Percentiles rank a stretch among this genome's conserved stretches.
Conservation (phyloP, 1,139 yeast species). For the Yamadazyma aaseri region DNA sequence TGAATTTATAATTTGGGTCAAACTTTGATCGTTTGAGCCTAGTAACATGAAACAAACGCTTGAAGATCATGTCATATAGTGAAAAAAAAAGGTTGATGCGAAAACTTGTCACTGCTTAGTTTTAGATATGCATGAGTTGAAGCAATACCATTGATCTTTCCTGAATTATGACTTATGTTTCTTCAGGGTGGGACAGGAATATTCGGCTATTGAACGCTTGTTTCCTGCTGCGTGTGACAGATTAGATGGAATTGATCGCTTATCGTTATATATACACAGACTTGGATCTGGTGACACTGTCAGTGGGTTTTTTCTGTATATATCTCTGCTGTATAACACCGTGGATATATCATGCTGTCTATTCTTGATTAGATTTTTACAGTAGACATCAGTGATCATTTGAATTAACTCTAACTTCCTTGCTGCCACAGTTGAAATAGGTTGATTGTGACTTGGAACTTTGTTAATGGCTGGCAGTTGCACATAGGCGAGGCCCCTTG, state of each 20-base stretch:
- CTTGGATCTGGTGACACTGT: neutral
- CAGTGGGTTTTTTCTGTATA: neutral
- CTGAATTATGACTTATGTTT: conserved; percentile 2
- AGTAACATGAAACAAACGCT: conserved; percentile 7
- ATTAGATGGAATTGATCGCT: too few relatives aligned
- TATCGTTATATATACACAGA: too few relatives aligned
- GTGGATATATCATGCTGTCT: conserved; percentile 2
- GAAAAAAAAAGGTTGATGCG: neutral
- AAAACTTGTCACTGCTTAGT: too few relatives aligned
- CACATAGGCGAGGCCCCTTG: too few relatives aligned
- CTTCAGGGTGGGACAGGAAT: conserved; percentile 1
- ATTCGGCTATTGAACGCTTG: neutral
- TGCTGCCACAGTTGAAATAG: conserved; percentile 5
- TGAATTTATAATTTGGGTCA: conserved; percentile 39
- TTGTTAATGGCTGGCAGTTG: too few relatives aligned
- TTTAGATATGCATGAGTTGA: too few relatives aligned
- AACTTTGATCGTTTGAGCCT: conserved; percentile 7
- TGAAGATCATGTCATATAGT: conserved; percentile 9
- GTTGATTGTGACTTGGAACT: too few relatives aligned
- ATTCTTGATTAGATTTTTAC: neutral
- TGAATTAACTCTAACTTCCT: conserved; percentile 5
- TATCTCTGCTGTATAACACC: neutral
- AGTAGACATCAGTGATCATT: conserved; percentile 1
- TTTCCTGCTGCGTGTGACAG: too few relatives aligned
- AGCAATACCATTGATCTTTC: too few relatives aligned